Evolutionary conservation across 2,329 filamentous ascomycete species (phyloP).

Genomic region (Aspergillus pseudotamarii): DNA sequence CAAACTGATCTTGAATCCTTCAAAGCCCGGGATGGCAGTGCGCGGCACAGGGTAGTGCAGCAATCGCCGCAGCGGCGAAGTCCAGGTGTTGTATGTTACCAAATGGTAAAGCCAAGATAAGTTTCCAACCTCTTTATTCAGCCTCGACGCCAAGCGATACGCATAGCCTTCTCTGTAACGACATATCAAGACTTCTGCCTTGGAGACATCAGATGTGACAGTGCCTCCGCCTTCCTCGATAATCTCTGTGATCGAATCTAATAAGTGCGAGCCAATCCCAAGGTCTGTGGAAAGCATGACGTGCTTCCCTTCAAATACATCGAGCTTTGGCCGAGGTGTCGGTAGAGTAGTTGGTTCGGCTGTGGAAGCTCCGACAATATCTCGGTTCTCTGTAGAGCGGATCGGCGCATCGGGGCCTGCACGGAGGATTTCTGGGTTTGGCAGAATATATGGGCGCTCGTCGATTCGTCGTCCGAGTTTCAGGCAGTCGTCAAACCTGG

Average conservation of each 20-base stretch:
- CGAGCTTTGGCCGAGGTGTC: constrained; percentile 55
- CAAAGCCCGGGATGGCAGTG: constrained; percentile 77
- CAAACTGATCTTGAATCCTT: constrained; percentile 76
- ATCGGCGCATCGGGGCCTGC: constrained; percentile 59
- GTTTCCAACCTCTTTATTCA: constrained; percentile 84
- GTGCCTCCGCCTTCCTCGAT: constrained; percentile 72
- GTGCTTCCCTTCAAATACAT: constrained; percentile 76
- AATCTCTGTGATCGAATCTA: constrained; percentile 68
- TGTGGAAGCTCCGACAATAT: constrained; percentile 69
- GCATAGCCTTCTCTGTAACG: constrained; percentile 80
- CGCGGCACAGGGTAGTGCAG: constrained; percentile 87
- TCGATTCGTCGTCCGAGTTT: constrained; percentile 89
- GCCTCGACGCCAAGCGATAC: constrained; percentile 75
- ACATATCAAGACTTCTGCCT: constrained; percentile 83
- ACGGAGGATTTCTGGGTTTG: constrained; percentile 80
- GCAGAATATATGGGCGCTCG: constrained; percentile 82
- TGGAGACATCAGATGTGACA: constrained; percentile 65
- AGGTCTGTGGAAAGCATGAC: constrained; percentile 79
- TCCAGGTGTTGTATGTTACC: constrained; percentile 87
- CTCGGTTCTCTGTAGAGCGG: constrained; percentile 59
- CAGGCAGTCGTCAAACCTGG: constrained; percentile 93
- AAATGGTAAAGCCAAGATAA: constrained; percentile 92
- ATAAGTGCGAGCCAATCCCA: constrained; percentile 67
- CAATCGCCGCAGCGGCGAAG: constrained; percentile 76
- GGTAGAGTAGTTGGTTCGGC: constrained; percentile 49